phyloP scores from a whole-genome alignment of 768 basidiomycete species.

The Russula brevipes region DNA sequence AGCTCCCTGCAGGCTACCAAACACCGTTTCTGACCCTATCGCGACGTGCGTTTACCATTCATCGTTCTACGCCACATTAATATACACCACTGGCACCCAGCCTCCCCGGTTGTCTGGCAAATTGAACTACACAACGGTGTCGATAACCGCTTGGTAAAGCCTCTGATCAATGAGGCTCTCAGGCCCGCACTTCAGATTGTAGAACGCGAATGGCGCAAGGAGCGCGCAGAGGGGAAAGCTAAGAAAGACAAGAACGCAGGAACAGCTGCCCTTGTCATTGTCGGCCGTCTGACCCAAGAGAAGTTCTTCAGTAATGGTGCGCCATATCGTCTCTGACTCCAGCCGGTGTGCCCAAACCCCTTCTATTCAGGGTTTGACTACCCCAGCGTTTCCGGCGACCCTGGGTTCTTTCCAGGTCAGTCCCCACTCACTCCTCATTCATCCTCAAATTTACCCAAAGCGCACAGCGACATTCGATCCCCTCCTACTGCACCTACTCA shows the following conservation, averaged over 20 bases:
- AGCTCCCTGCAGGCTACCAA: conserved; percentile 11
- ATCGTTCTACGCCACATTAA: not conserved
- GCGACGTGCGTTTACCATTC: conserved; percentile 44
- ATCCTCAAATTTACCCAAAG: not conserved
- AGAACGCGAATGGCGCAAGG: conserved; percentile 67
- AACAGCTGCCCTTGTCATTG: conserved; percentile 69
- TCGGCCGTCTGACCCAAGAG: conserved; percentile 68
- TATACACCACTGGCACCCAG: conserved; percentile 34
- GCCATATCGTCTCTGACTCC: conserved; percentile 13
- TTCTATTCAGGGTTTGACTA: conserved; percentile 55
- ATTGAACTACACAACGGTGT: conserved; percentile 76
- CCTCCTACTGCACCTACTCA: conserved; percentile 58
- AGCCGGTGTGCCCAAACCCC: not conserved
- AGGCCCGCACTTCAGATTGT: conserved; percentile 68
- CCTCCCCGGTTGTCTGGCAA: conserved; percentile 60
- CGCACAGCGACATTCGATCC: conserved; percentile 52
- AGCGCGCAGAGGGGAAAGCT: conserved; percentile 31
- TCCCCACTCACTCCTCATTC: not conserved
- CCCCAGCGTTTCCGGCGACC: conserved; percentile 44
- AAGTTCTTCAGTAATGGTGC: conserved; percentile 87
- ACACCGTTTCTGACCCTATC: conserved; percentile 48
- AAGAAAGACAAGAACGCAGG: conserved; percentile 45
- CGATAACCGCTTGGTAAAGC: conserved; percentile 63
- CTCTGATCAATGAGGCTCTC: conserved; percentile 53
- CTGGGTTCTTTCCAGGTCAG: conserved; percentile 63